Conservation (phyloP, 2,329 filamentous ascomycete genomes). For the Fusarium ramigenum region DNA sequence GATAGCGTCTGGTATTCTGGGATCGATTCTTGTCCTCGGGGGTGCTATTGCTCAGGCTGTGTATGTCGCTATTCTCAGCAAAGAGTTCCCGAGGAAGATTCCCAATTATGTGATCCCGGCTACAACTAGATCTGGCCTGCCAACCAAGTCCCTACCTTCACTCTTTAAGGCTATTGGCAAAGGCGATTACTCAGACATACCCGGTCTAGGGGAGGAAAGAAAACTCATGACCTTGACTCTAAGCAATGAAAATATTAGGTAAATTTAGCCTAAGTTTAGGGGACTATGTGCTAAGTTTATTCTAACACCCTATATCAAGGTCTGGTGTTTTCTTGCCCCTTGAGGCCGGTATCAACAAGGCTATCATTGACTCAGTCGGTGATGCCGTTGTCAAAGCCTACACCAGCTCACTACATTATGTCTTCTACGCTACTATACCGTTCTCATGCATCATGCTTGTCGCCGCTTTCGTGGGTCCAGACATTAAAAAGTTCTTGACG, state of each 20-base stretch:
- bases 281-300: too few relatives aligned
- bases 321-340: too few relatives aligned
- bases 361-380: constrained; percentile 47
- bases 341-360: constrained; percentile 41
- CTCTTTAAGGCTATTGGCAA: constrained; percentile 48
- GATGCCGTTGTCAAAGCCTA: constrained; percentile 53
- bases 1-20: constrained; percentile 54
- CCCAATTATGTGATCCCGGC: constrained; percentile 48
- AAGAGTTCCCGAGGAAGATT: constrained; percentile 48
- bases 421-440: constrained; percentile 54
- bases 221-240: too few relatives aligned
- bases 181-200: constrained; percentile 46
- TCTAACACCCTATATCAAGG: too few relatives aligned
- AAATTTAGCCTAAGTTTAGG: too few relatives aligned
- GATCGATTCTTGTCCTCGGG: constrained; percentile 53
- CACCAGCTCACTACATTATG: constrained; percentile 52
- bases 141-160: constrained; percentile 43
- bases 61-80: constrained; percentile 50
- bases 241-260: too few relatives aligned
- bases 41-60: constrained; percentile 50
- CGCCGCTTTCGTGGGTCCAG: constrained; percentile 51
- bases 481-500: constrained; percentile 55
- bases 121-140: constrained; percentile 49
- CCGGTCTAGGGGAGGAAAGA: constrained; percentile 13
- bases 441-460: constrained; percentile 52